Conservation (phyloP, 495 filamentous ascomycete species). For the Penicillium paxilli region DNA sequence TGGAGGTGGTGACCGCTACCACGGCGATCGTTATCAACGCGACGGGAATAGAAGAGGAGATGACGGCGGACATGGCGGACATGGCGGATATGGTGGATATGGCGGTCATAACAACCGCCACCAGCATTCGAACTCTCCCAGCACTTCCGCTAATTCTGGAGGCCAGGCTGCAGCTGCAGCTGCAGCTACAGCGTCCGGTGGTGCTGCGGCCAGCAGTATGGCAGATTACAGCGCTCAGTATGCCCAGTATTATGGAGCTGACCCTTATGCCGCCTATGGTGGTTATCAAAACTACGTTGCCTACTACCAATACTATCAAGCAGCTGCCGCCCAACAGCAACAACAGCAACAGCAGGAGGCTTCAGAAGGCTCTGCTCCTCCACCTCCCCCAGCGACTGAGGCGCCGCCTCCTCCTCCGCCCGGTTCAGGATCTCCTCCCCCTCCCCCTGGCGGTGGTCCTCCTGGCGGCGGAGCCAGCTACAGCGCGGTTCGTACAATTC, state of each 20-base stretch:
- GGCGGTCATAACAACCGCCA: conserved; percentile 38
- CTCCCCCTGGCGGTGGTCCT: conserved; percentile 50
- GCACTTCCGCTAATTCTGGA: conserved; percentile 36
- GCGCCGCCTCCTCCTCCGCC: conserved; percentile 64
- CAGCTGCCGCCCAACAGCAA: conserved; percentile 55
- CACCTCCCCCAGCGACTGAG: conserved; percentile 60
- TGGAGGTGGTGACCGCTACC: conserved; percentile 27
- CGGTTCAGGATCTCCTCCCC: conserved; percentile 68
- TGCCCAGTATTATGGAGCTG: conserved; percentile 76
- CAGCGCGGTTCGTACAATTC: conserved; percentile 53
- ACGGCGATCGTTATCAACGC: conserved; percentile 23
- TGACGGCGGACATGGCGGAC: too few relatives aligned
- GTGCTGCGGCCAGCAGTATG: conserved; percentile 35
- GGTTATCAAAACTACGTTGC: conserved; percentile 77
- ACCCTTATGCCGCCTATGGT: conserved; percentile 92
- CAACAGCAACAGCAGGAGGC: conserved; percentile 39
- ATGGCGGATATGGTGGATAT: conserved; percentile 33
- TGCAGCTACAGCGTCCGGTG: too few relatives aligned
- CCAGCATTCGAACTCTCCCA: conserved; percentile 29
- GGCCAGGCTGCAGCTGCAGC: conserved; percentile 24
- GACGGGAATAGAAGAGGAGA: too few relatives aligned
- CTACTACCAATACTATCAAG: conserved; percentile 70
- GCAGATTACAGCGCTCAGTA: conserved; percentile 76
- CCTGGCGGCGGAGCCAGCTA: conserved; percentile 56
- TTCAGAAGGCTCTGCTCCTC: conserved; percentile 48